Conservation (phyloP, 495 filamentous ascomycete species). For the Saxispiralis lemnorum region DNA sequence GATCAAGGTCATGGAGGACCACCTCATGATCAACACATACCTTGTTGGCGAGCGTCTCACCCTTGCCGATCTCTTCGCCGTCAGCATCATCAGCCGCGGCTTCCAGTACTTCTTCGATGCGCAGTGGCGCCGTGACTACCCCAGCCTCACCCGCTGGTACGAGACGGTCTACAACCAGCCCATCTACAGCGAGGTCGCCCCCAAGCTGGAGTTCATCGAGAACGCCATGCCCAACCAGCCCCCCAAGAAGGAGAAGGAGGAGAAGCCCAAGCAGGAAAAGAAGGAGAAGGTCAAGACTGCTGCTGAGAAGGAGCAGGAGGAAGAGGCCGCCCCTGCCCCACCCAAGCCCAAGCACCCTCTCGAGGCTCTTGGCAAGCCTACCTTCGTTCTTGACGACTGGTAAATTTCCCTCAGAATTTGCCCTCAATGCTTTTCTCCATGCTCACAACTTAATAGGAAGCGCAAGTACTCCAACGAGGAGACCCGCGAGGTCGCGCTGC, state of each 20-base stretch:
- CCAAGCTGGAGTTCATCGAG: conserved; percentile 59
- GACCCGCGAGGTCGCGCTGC: conserved; percentile 59
- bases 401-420: not conserved
- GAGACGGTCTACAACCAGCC: conserved; percentile 82
- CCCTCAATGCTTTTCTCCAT: too few relatives aligned
- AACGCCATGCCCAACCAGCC: conserved; percentile 69
- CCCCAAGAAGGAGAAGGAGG: conserved; percentile 68
- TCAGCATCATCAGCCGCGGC: conserved; percentile 57
- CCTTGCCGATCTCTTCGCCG: conserved; percentile 78
- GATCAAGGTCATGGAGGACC: conserved; percentile 56
- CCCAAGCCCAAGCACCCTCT: conserved; percentile 95
- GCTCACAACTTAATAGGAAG: conserved; percentile 33
- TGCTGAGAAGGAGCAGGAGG: conserved; percentile 45
- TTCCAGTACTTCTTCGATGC: conserved; percentile 85
- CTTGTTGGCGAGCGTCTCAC: conserved; percentile 95
- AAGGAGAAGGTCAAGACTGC: conserved; percentile 31
- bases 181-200: conserved; percentile 64
- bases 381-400: conserved; percentile 80
- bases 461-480: conserved; percentile 96
- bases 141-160: conserved; percentile 83
- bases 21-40: conserved; percentile 87
- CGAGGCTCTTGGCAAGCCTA: conserved; percentile 65
- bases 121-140: conserved; percentile 60
- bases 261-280: conserved; percentile 37
- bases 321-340: conserved; percentile 45